Base-by-base conservation (phyloP, 2,329 filamentous ascomycete genomes). In the Apiospora phragmitis region DNA sequence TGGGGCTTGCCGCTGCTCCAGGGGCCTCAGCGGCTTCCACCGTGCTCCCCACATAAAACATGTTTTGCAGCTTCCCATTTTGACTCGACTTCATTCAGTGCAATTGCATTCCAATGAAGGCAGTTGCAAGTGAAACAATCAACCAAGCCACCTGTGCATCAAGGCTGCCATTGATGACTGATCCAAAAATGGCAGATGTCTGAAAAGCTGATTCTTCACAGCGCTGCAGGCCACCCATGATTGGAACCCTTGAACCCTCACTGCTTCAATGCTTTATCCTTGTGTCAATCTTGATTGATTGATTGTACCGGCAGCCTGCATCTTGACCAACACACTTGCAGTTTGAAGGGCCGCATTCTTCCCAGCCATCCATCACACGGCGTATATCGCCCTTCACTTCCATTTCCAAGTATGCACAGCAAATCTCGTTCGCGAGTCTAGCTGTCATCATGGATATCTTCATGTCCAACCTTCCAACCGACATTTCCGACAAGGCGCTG, bases 401-500 rank as follows among this genome's bases (percentile, higher is more conserved):
- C 45, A 49, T 16, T 35, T 35, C 2, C 18, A 24, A 62, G 55
- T 21, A 62, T 62, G 55, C 55, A 21, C 32, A 62, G n/a, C 55
- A 38, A 14, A 3, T 38, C 14, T 11, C 14, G 47, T 12, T 49
- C 47, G 11, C 9, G 18, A 47, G 18, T 21, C 43, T 47, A n/a
- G 43, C 6, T 8, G 32, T 21, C 55, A 32, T 38, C 65, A 88
- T 89, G 83, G 85, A 88, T 72, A 81, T 85, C 14, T 83, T 83
- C 45, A 74, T 88, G 42, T 72, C 69, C 18, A 82, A 83, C 14
- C 79, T 89, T 18, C 85, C 86, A 1, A 41, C 68, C 12, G 77
- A 81, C 38, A 73, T 88, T 41, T 78, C 81, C 12, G 80, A 84
- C 2, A 74, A 81, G 0, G 74, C 73, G 8, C 76, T 89, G 12